Base-by-base conservation (phyloP, 352 stramenopile species). In the Globisporangium okanoganense region DNA sequence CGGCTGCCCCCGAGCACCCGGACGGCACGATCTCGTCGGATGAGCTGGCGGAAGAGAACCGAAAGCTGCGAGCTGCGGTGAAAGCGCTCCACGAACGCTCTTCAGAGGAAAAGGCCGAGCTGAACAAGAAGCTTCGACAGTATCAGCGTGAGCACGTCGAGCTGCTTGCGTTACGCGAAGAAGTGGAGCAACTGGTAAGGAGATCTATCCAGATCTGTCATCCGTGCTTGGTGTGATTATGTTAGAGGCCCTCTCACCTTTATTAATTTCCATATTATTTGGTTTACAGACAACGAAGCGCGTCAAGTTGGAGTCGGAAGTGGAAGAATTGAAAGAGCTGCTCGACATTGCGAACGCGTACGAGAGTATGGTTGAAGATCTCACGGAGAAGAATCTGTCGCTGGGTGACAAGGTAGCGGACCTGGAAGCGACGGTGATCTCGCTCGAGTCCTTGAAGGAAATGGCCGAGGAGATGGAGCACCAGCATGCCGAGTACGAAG, bases 391-490 rank as follows among this genome's bases (percentile, higher is more conserved):
- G 59, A 96, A 96, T 38, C 40, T 96, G 52, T 88, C 75, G 7
- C 67, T 96, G 1, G 86, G 85, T 6, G 87, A 96, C 14, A 88
- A 89, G 58, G 67, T 94, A 2, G 85, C 85, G 0, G 87, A 95
- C 35, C 52, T 95, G 14, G 80, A 90, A 56, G 75, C 76, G 13
- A 86, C 78, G 0, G 81, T 94, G 14, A 67, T 75, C 24, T 91
- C 84, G 22, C 69, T 94, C 20, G 87, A 96, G 52, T 82, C 81
- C 2, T 65, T 96, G 27, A 87, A 88, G 29, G 85, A 95, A 41
- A 76, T 96, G 67, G 85, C 80, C 22, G 85, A 96, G 54, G 87
- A 96, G 66, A 89, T 96, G 72, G 87, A 96, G 65, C 85, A 96
- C 61, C 87, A 96, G 56, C 85, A 95, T 54, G 80, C 69, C 20